Conservation (phyloP, 352 stramenopile species). For the Pythium plurisporium region DNA sequence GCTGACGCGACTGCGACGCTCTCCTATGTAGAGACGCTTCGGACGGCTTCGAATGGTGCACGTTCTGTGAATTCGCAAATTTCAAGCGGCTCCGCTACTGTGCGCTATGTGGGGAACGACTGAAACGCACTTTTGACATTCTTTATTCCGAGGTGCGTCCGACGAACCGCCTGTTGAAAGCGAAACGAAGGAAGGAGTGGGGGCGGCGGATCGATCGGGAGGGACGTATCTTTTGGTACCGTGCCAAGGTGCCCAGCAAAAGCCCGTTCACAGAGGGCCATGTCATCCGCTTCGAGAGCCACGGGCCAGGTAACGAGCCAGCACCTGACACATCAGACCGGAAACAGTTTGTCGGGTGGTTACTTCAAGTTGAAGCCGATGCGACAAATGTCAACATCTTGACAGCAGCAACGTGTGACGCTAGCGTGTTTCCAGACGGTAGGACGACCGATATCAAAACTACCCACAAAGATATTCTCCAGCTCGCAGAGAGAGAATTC, state of each 20-base stretch:
- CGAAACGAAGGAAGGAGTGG: slow-evolving; percentile 26
- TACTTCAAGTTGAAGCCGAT: background rate
- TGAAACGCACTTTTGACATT: slow-evolving; percentile 22
- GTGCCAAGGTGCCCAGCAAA: slow-evolving; percentile 14
- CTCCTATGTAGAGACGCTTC: slow-evolving; percentile 27
- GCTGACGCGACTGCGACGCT: background rate
- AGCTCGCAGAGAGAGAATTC: slow-evolving; percentile 35
- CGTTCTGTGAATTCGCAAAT: slow-evolving; percentile 43
- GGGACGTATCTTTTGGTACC: slow-evolving; percentile 23
- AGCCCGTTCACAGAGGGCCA: background rate
- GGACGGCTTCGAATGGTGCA: slow-evolving; percentile 27
- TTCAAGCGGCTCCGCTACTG: slow-evolving; percentile 38
- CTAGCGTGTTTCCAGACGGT: slow-evolving; percentile 17
- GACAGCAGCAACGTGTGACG: background rate
- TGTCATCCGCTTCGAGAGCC: slow-evolving; percentile 5
- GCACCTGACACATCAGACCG: background rate
- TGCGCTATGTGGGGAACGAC: slow-evolving; percentile 30
- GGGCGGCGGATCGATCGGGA: slow-evolving; percentile 20
- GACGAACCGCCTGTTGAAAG: slow-evolving; percentile 3
- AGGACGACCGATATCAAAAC: slow-evolving; percentile 1
- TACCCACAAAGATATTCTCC: slow-evolving; percentile 21
- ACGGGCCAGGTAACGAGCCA: background rate
- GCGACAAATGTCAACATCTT: background rate
- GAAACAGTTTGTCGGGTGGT: background rate
- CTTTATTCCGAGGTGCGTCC: slow-evolving; percentile 11